These are phyloP conservation scores for Roridomyces roridus DNA, from an alignment of 768 basidiomycete genomes.

Conservation along the genomic window DNA sequence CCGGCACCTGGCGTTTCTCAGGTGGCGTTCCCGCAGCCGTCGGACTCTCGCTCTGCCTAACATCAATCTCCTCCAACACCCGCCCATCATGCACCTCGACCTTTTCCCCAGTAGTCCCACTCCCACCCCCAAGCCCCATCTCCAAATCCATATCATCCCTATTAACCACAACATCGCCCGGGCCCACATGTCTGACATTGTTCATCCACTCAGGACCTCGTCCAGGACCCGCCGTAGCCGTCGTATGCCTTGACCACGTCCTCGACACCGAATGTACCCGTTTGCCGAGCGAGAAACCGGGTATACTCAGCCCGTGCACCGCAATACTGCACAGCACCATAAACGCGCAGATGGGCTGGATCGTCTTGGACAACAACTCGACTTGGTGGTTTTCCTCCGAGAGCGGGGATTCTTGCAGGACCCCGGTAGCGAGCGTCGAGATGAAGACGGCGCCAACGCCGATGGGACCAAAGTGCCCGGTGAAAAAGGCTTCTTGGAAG, in stretches of 20 bases:
- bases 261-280: slow-evolving; percentile 90
- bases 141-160: slow-evolving; percentile 60
- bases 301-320: slow-evolving; percentile 90
- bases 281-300: slow-evolving; percentile 90
- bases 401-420: slow-evolving; percentile 48
- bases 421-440: slow-evolving; percentile 75
- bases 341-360: slow-evolving; percentile 94
- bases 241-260: slow-evolving; percentile 86
- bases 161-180: slow-evolving; percentile 80
- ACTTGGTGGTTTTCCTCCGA: slow-evolving; percentile 60
- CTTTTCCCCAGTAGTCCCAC: slow-evolving; percentile 4
- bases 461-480: slow-evolving; percentile 94
- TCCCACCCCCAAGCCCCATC: slow-evolving; percentile 29
- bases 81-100: slow-evolving; percentile 17
- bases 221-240: slow-evolving; percentile 23
- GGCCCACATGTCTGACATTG: slow-evolving; percentile 66
- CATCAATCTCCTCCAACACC: slow-evolving; percentile 19
- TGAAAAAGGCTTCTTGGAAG: slow-evolving; percentile 90
- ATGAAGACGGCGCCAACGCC: slow-evolving; percentile 89
- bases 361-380: slow-evolving; percentile 70
- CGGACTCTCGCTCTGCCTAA: slow-evolving; percentile 14
- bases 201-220: slow-evolving; percentile 81
- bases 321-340: slow-evolving; percentile 93
- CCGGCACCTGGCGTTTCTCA: slow-evolving; percentile 16
- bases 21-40: slow-evolving; percentile 16